Conservation (phyloP, 2,329 filamentous ascomycete genomes). For the Penicillium sp. region DNA sequence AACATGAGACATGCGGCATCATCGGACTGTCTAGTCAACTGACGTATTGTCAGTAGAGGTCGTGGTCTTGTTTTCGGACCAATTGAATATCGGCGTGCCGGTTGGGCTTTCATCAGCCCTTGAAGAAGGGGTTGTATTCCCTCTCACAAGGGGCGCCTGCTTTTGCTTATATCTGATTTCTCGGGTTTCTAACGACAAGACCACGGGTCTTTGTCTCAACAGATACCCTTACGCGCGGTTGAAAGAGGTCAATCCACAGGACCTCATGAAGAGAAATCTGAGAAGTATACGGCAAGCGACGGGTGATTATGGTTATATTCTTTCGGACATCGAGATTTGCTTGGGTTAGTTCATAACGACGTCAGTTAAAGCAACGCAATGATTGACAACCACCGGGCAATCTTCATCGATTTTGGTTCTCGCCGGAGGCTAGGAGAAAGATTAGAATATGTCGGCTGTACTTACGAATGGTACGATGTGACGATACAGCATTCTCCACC, state of each 20-base stretch:
- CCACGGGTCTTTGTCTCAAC: background rate
- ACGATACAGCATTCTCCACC: background rate
- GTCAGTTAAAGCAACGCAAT: constrained; percentile 92
- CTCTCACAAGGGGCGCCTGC: too few relatives aligned
- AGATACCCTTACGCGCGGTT: background rate
- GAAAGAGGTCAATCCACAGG: background rate
- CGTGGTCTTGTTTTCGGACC: too few relatives aligned
- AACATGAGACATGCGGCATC: too few relatives aligned
- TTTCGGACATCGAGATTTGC: constrained; percentile 41
- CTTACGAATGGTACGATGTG: constrained; percentile 2
- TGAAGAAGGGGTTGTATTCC: too few relatives aligned
- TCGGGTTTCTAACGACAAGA: background rate
- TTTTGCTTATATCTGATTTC: background rate
- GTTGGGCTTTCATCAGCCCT: too few relatives aligned
- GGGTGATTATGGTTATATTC: background rate
- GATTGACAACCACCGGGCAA: constrained; percentile 52
- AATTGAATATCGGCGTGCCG: too few relatives aligned
- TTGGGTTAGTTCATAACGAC: constrained; percentile 87
- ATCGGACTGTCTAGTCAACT: too few relatives aligned
- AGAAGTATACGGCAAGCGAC: background rate
- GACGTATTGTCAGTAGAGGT: too few relatives aligned
- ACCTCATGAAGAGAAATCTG: background rate
- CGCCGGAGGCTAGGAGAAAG: background rate
- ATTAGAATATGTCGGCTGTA: background rate
- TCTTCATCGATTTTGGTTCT: constrained; percentile 13